A percentile compares a stretch with the other conserved stretches of the same genome.
Conservation (phyloP, 192 early-diverging fungal genomes). For the Rhizoclosmatium sp. region DNA sequence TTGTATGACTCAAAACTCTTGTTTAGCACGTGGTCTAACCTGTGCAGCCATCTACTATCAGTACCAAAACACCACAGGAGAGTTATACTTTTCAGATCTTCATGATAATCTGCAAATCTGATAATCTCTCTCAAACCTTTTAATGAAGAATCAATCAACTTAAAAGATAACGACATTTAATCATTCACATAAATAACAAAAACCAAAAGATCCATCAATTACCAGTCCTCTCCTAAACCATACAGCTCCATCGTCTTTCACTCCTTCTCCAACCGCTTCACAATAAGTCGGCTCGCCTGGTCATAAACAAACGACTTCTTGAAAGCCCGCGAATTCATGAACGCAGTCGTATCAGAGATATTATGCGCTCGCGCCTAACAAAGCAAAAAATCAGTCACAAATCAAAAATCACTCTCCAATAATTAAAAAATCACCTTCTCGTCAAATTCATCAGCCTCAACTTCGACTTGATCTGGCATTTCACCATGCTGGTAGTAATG, state of each 20-base stretch:
- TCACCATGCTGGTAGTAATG: slow-evolving; percentile 68
- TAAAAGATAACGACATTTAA: no score
- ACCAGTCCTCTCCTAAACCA: not conserved
- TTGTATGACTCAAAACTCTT: no score
- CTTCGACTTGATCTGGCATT: slow-evolving; percentile 64
- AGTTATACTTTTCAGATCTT: no score
- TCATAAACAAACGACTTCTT: slow-evolving; percentile 23
- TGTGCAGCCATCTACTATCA: no score
- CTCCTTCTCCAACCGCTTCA: slow-evolving; percentile 21
- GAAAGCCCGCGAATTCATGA: slow-evolving; percentile 7
- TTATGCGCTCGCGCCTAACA: not conserved
- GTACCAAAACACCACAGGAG: no score
- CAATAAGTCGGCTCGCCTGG: not conserved
- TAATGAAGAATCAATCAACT: no score
- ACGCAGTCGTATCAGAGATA: slow-evolving; percentile 6
- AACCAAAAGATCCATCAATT: not conserved
- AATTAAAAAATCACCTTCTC: slow-evolving; percentile 40
- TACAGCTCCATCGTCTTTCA: not conserved
- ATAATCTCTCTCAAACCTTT: no score
- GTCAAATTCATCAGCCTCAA: slow-evolving; percentile 73
- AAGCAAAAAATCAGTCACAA: not conserved
- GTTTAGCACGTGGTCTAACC: no score
- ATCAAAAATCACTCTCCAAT: not conserved
- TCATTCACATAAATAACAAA: no score
- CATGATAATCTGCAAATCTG: no score